These are phyloP conservation scores for Exidia glandulosa DNA, from an alignment of 768 basidiomycete species.

Conservation along the genomic window DNA sequence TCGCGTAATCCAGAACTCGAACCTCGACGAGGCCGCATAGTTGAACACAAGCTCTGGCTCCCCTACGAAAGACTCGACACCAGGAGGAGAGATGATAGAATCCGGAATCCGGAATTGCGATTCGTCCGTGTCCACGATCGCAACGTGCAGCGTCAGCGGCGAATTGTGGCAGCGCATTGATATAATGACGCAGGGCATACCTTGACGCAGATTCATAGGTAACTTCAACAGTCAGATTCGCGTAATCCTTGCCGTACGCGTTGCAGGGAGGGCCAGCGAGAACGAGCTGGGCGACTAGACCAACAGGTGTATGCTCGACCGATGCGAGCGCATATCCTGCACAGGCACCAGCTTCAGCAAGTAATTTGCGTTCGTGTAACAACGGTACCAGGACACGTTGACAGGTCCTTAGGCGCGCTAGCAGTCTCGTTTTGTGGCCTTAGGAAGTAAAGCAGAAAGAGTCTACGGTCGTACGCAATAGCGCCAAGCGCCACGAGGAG, in stretches of 20 bases:
- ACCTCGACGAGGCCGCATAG: constrained; percentile 44
- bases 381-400: no score
- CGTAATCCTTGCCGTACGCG: constrained; percentile 46
- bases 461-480: no score
- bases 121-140: constrained; percentile 50
- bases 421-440: no score
- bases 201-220: constrained; percentile 38
- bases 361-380: no score
- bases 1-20: constrained; percentile 73
- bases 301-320: constrained; percentile 27
- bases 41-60: constrained; percentile 60
- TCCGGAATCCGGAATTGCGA: constrained; percentile 58
- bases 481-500: no score
- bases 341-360: no score
- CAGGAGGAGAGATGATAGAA: constrained; percentile 19
- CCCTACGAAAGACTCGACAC: not conserved
- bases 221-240: constrained; percentile 36
- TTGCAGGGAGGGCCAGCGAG: constrained; percentile 42
- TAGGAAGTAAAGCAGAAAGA: no score
- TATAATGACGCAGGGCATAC: not conserved
- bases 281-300: constrained; percentile 40
- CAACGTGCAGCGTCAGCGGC: constrained; percentile 47
- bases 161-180: not conserved
- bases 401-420: no score
- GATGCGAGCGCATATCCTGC: constrained; percentile 44